Percentiles rank a stretch among this genome's conserved stretches.
phyloP scores from a whole-genome alignment of 1,284 basidiomycete species.

The Cutaneotrichosporon sp. region DNA sequence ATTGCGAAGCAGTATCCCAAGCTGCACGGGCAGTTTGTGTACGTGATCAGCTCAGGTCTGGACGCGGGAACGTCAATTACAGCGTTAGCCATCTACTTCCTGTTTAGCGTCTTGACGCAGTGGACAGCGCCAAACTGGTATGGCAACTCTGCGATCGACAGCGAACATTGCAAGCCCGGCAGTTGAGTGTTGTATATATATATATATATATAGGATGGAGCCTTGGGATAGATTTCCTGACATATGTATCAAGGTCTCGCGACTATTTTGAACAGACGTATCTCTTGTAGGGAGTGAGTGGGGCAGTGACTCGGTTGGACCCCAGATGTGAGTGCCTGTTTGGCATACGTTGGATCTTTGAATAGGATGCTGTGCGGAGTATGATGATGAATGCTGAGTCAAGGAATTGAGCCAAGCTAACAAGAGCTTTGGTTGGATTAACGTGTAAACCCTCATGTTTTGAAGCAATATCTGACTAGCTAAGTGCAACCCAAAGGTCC shows the following conservation, averaged over 20 bases:
- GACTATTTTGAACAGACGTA: too few species aligned
- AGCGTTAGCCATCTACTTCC: conserved; percentile 55
- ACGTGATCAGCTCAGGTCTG: conserved; percentile 53
- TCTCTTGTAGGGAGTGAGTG: background rate
- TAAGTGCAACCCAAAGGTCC: too few species aligned
- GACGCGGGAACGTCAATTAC: conserved; percentile 56
- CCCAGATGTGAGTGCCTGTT: background rate
- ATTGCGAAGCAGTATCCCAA: conserved; percentile 45
- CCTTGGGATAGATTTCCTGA: background rate
- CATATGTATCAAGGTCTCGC: background rate
- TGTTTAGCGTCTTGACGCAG: conserved; percentile 44
- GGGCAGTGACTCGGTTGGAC: background rate
- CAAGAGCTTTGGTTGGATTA: too few species aligned
- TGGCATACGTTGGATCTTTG: background rate
- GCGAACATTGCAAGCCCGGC: conserved; percentile 52
- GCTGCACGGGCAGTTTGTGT: conserved; percentile 44
- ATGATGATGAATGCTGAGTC: too few species aligned
- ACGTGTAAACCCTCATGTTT: too few species aligned
- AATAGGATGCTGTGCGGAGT: background rate
- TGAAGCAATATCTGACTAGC: too few species aligned
- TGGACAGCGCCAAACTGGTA: conserved; percentile 49
- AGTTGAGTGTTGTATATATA: conserved; percentile 20
- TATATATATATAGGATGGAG: background rate
- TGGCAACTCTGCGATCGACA: conserved; percentile 49
- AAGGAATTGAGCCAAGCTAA: too few species aligned